Conservation (phyloP, 441 rosid species). For the Mallotus japonicus region DNA sequence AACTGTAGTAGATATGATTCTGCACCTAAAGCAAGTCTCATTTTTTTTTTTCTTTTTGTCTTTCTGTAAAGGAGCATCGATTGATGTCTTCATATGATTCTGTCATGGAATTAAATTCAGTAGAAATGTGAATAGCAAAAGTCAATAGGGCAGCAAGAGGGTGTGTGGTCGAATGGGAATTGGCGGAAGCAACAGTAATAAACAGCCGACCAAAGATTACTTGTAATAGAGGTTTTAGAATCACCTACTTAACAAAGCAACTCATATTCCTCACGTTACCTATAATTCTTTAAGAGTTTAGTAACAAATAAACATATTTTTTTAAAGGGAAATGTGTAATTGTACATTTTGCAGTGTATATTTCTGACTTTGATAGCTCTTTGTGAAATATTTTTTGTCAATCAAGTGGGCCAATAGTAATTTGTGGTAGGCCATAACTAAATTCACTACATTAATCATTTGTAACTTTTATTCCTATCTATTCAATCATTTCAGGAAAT, state of each 20-base stretch:
- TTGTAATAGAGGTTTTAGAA: constrained; percentile 32
- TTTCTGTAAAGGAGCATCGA: constrained; percentile 5
- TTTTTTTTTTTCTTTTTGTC: not conserved
- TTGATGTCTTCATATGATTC: not conserved
- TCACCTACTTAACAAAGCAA: constrained; percentile 21
- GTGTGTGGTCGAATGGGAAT: constrained; percentile 5
- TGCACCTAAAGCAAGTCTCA: constrained; percentile 8
- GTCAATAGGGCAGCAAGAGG: constrained; percentile 5
- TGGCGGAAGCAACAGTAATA: constrained; percentile 8
- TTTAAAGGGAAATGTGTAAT: not conserved
- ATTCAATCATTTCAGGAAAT: not conserved
- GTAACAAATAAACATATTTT: not conserved
- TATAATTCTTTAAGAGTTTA: too few species aligned
- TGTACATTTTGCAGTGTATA: not conserved
- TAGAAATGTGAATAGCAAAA: constrained; percentile 7
- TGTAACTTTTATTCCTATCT: not conserved
- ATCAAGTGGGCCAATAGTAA: constrained; percentile 4
- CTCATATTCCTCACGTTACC: constrained; percentile 16
- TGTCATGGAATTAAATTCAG: constrained; percentile 1
- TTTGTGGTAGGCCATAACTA: constrained; percentile 6
- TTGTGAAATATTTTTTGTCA: not conserved
- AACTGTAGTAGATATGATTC: constrained; percentile 11
- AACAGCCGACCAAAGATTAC: constrained; percentile 36
- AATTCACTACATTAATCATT: not conserved
- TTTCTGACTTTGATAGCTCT: constrained; percentile 20